These are phyloP conservation scores for Hypomyces perniciosus DNA, from an alignment of 2,329 filamentous ascomycete species.

Conservation along the genomic window DNA sequence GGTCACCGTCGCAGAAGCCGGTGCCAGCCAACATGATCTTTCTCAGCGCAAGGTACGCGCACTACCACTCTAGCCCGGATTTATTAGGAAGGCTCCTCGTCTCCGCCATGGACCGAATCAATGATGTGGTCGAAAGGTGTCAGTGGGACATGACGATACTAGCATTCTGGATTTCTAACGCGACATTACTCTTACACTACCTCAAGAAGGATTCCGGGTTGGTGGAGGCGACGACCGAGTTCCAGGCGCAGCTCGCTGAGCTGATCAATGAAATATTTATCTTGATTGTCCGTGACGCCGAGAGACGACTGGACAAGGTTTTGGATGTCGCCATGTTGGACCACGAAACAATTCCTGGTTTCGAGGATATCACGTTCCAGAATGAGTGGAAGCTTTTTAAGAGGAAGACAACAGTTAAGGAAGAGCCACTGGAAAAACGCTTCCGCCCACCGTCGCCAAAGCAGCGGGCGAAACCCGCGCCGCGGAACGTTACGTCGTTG, in stretches of 20 bases:
- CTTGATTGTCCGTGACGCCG: constrained; percentile 90
- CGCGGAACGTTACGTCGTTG: constrained; percentile 90
- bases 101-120: constrained; percentile 91
- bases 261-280: constrained; percentile 98
- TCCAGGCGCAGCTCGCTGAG: constrained; percentile 89
- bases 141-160: constrained; percentile 99
- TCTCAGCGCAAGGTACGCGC: constrained; percentile 88
- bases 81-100: constrained; percentile 74
- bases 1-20: constrained; percentile 94
- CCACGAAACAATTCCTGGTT: constrained; percentile 94
- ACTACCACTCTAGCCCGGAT: constrained; percentile 88
- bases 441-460: constrained; percentile 91
- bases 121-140: constrained; percentile 87
- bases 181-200: constrained; percentile 90
- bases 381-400: constrained; percentile 99
- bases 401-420: constrained; percentile 81
- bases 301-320: constrained; percentile 92
- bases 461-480: constrained; percentile 82
- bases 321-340: constrained; percentile 91
- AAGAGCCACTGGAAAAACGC: constrained; percentile 83
- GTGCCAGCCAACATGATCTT: constrained; percentile 97
- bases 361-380: constrained; percentile 94
- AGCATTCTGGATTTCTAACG: constrained; percentile 98
- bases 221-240: constrained; percentile 73
- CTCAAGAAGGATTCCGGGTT: constrained; percentile 88